These are phyloP conservation scores for Mucor sp. DNA, from an alignment of 371 early-diverging fungal genomes.

Conservation along the genomic window DNA sequence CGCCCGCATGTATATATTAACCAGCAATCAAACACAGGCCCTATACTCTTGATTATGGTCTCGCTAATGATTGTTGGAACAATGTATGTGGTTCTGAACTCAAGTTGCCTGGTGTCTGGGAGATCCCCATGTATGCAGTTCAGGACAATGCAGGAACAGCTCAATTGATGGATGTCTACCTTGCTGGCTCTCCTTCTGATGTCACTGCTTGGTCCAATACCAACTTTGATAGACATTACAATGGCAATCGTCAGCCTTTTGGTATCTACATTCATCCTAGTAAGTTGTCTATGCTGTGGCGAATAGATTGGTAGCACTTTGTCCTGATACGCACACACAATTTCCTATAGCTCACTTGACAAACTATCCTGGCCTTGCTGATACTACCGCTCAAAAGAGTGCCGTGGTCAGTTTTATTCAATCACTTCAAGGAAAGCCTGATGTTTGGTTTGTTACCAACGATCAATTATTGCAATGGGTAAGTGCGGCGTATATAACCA, in stretches of 20 bases:
- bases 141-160: conserved; percentile 41
- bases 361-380: conserved; percentile 40
- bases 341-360: conserved; percentile 38
- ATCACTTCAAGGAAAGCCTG: conserved; percentile 51
- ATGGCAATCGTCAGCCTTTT: conserved; percentile 68
- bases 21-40: conserved; percentile 40
- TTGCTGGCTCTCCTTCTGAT: conserved; percentile 52
- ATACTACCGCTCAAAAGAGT: conserved; percentile 31
- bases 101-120: conserved; percentile 70
- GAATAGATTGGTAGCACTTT: too few relatives aligned
- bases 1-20: neutral
- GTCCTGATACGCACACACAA: too few relatives aligned
- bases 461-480: conserved; percentile 67
- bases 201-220: conserved; percentile 56
- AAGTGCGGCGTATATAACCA: neutral
- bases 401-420: conserved; percentile 54
- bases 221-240: conserved; percentile 70
- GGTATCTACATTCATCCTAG: conserved; percentile 66
- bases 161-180: conserved; percentile 74
- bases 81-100: conserved; percentile 56
- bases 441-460: conserved; percentile 72
- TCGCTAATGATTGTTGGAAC: conserved; percentile 73
- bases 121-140: conserved; percentile 70
- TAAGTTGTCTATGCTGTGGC: too few relatives aligned
- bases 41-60: conserved; percentile 75